phyloP scores from a whole-genome alignment of 345 rosid genomes.

The Populus ilicifolia region DNA sequence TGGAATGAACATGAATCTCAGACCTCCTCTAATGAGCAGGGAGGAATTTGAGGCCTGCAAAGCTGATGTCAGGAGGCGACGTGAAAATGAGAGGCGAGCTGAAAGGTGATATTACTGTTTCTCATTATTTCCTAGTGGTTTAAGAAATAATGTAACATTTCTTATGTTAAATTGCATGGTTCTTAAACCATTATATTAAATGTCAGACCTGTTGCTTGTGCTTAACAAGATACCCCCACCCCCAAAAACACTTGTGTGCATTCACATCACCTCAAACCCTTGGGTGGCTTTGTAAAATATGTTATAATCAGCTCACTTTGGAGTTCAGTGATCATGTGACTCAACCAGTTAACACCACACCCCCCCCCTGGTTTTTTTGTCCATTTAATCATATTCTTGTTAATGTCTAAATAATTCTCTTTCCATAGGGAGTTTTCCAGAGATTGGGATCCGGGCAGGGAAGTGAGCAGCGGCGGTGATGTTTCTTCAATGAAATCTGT shows the following conservation, averaged over 20 bases:
- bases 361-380: neutral
- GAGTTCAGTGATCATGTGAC: neutral
- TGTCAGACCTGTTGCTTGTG: no score
- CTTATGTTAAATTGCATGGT: neutral
- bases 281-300: no score
- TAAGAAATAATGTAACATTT: neutral
- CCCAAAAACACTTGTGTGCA: no score
- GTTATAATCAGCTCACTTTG: neutral
- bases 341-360: neutral
- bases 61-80: constrained; percentile 79
- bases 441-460: constrained; percentile 69
- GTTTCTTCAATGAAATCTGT: constrained; percentile 51
- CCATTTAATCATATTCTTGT: no score
- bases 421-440: constrained; percentile 55
- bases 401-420: neutral
- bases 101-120: constrained; percentile 50
- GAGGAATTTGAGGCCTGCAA: constrained; percentile 88
- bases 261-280: no score
- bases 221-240: no score
- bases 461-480: constrained; percentile 53
- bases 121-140: neutral
- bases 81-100: constrained; percentile 69
- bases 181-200: no score
- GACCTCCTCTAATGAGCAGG: constrained; percentile 83
- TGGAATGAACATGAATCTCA: constrained; percentile 74